phyloP scores from a whole-genome alignment of 2,329 filamentous ascomycete species.

The Botryotinia narcissicola region DNA sequence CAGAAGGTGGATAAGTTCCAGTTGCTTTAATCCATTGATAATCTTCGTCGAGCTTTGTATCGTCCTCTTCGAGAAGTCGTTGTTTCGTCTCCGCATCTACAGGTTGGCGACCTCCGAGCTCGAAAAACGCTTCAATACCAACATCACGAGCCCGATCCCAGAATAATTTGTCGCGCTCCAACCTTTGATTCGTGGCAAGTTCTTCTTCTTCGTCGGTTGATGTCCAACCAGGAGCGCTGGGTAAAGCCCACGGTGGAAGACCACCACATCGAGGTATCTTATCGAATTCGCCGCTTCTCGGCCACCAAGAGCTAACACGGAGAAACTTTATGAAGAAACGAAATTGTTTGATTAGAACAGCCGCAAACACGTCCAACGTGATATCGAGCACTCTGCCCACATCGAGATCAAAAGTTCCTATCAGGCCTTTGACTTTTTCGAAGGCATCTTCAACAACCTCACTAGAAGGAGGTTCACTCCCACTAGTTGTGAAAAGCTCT shows the following conservation, averaged over 20 bases:
- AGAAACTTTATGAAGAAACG: conserved; percentile 94
- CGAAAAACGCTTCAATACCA: conserved; percentile 83
- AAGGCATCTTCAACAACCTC: conserved; percentile 83
- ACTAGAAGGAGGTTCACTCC: conserved; percentile 69
- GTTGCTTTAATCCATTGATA: conserved; percentile 77
- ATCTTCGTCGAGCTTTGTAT: conserved; percentile 51
- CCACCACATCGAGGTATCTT: conserved; percentile 51
- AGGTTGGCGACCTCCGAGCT: conserved; percentile 72
- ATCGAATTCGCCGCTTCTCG: conserved; percentile 57
- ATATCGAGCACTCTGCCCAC: conserved; percentile 93
- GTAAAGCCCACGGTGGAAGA: conserved; percentile 82
- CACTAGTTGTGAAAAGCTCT: conserved; percentile 88
- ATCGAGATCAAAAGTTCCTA: conserved; percentile 95
- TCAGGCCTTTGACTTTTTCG: conserved; percentile 87
- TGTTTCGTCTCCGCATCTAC: conserved; percentile 55
- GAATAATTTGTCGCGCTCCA: conserved; percentile 69
- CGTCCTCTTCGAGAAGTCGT: conserved; percentile 43
- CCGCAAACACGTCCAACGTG: conserved; percentile 90
- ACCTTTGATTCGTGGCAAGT: conserved; percentile 54
- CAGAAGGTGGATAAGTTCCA: conserved; percentile 75
- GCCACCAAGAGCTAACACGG: conserved; percentile 95
- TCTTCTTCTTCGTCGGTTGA: conserved; percentile 68
- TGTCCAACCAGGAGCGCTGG: conserved; percentile 62
- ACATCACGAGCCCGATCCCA: conserved; percentile 76
- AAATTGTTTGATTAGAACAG: conserved; percentile 87